Evolutionary conservation across 257 asterid species (phyloP), one percentile per base, ranked within the genome.

Genomic region (Craterostigma plantagineum): DNA sequence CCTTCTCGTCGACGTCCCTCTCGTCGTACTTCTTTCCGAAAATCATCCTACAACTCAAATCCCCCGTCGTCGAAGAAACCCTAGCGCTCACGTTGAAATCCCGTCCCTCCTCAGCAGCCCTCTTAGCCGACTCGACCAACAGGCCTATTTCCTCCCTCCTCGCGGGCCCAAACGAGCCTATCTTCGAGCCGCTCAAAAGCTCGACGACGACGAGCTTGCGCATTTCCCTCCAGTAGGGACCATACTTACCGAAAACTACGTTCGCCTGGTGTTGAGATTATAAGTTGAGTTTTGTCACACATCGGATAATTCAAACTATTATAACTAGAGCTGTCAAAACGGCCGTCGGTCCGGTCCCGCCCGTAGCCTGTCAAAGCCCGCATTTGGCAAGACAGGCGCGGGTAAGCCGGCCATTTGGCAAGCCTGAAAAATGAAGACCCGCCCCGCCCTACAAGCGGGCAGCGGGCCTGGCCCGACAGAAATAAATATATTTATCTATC

Each of bases 141-240:
- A 49, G 40, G 10, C 15, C 54, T 8, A 65, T 10, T 62, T 70
- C 73, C 7, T 50, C 43, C 33, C 17, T 42, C n/a, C 73, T 50
- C 70, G 55, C 42, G 44, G 64, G 13, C 57, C 14, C 49, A 18
- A 62, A 65, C 4, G 53, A 58, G 35, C 11, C n/a, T 9, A 62
- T 46, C 53, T 37, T 59, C 10, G 0, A 0, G 9, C 0, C 40
- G 16, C 55, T 61, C 35, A 70, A 54, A 12, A 62, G 57, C 49
- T 65, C 18, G 49, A 39, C 9, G 4, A 65, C 58, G 54, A 43
- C 18, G 9, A 60, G 61, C 3, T 57, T 68, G 0, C 66, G 63
- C 61, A 64, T 68, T 33, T 61, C 16, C 12, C 62, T 61, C 72
- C 69, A 65, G 50, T 54, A 61, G 4, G 66, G 51, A 16, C 67